phyloP scores from a whole-genome alignment of 2,329 filamentous ascomycete species.

The Microsporum canis region DNA sequence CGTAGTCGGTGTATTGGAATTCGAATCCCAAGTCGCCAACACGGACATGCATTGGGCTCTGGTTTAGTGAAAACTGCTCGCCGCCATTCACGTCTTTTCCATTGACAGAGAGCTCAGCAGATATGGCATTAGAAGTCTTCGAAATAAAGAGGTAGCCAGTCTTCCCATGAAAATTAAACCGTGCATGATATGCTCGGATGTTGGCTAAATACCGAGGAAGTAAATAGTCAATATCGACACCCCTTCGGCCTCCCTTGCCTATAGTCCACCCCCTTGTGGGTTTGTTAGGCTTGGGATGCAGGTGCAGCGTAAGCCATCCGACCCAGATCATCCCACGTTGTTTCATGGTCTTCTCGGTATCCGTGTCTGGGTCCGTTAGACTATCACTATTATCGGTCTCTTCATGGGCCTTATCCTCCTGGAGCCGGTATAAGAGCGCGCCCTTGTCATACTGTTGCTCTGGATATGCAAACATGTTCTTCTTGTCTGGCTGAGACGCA shows the following conservation, averaged over 20 bases:
- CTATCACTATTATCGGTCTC: not conserved
- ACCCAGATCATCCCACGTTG: not conserved
- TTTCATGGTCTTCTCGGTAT: not conserved
- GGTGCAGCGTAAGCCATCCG: not conserved
- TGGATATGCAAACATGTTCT: not conserved
- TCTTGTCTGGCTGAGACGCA: no score
- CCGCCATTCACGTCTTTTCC: not conserved
- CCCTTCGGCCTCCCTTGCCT: not conserved
- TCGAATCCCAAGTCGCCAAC: not conserved
- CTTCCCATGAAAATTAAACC: not conserved
- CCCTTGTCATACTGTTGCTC: not conserved
- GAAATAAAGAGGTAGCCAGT: not conserved
- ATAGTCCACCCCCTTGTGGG: not conserved
- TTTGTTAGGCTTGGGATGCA: not conserved
- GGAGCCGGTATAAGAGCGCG: not conserved
- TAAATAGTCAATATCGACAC: not conserved
- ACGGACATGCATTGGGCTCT: not conserved
- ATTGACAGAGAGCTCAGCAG: not conserved
- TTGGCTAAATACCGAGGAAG: not conserved
- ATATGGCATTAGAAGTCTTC: not conserved
- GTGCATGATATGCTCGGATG: not conserved
- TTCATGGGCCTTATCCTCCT: not conserved
- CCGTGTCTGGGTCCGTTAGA: not conserved
- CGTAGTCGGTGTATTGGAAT: constrained; percentile 2
- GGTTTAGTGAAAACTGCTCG: not conserved